Evolutionary conservation across 2,329 filamentous ascomycete species (phyloP).

Genomic region (Aspergillus chevalieri): DNA sequence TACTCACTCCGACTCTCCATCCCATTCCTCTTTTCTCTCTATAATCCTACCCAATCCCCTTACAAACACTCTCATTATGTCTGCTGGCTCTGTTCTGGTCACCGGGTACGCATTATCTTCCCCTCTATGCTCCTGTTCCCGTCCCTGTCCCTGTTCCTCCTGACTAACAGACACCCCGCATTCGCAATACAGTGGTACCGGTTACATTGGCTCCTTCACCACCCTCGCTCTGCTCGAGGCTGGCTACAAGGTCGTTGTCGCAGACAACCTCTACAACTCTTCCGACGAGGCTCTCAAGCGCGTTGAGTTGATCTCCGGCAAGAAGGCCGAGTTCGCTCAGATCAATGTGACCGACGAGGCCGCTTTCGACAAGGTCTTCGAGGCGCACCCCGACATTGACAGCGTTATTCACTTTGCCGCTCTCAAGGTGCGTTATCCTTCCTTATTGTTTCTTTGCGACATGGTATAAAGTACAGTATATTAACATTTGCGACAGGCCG

Average conservation of each 20-base stretch:
- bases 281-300: slow-evolving; percentile 86
- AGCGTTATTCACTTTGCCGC: slow-evolving; percentile 98
- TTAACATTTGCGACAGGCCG: slow-evolving; percentile 55
- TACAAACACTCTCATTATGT: slow-evolving; percentile 47
- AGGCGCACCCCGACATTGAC: slow-evolving; percentile 85
- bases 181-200: slow-evolving; percentile 66
- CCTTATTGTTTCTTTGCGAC: not conserved
- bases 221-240: slow-evolving; percentile 84
- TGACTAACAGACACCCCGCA: slow-evolving; percentile 16
- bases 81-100: slow-evolving; percentile 80
- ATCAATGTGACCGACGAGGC: slow-evolving; percentile 82
- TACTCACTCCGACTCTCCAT: slow-evolving; percentile 1
- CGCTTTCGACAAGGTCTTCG: slow-evolving; percentile 78
- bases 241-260: slow-evolving; percentile 92
- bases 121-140: slow-evolving; percentile 7
- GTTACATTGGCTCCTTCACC: slow-evolving; percentile 99
- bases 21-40: slow-evolving; percentile 1
- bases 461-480: no score
- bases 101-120: slow-evolving; percentile 59
- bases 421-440: slow-evolving; percentile 62
- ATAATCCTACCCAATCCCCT: slow-evolving; percentile 2
- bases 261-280: slow-evolving; percentile 97
- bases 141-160: not conserved
- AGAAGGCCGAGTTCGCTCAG: slow-evolving; percentile 77
- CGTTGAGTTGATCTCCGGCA: slow-evolving; percentile 88